A percentile compares a stretch with the other conserved stretches of the same genome.
Conservation (phyloP, 2,329 filamentous ascomycete species). For the Exophiala alcalophila region DNA sequence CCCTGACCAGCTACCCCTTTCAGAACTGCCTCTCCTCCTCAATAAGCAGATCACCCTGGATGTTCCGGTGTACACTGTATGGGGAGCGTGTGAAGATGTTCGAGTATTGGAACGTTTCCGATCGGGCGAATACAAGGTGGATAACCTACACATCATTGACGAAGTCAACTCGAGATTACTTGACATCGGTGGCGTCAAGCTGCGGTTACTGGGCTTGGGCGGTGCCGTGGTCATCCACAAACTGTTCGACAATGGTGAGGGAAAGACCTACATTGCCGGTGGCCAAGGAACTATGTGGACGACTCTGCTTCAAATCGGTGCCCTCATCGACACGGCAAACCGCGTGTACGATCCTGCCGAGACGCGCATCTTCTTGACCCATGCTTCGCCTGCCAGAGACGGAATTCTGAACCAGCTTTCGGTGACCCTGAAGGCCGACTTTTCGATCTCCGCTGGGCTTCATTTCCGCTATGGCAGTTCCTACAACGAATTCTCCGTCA, state of each 20-base stretch:
- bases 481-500: constrained; percentile 99
- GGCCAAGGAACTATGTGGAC: constrained; percentile 99
- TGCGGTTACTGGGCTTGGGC: constrained; percentile 86
- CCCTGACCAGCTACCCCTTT: constrained; percentile 80
- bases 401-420: constrained; percentile 96
- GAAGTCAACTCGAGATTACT: constrained; percentile 94
- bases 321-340: constrained; percentile 95
- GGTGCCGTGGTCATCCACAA: constrained; percentile 99
- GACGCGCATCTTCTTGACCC: constrained; percentile 93
- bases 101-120: constrained; percentile 95
- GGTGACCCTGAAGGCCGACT: constrained; percentile 94
- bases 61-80: constrained; percentile 96
- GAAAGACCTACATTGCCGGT: constrained; percentile 94
- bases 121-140: constrained; percentile 95
- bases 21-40: constrained; percentile 85
- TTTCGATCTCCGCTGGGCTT: constrained; percentile 93
- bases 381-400: constrained; percentile 93
- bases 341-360: constrained; percentile 98
- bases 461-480: constrained; percentile 99
- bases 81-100: constrained; percentile 98
- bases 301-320: constrained; percentile 94
- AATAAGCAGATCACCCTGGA: constrained; percentile 87
- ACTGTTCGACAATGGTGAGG: constrained; percentile 97
- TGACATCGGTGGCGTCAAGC: constrained; percentile 92
- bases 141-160: constrained; percentile 96